Conservation (phyloP, 1,284 basidiomycete species). For the Malassezia globosa region DNA sequence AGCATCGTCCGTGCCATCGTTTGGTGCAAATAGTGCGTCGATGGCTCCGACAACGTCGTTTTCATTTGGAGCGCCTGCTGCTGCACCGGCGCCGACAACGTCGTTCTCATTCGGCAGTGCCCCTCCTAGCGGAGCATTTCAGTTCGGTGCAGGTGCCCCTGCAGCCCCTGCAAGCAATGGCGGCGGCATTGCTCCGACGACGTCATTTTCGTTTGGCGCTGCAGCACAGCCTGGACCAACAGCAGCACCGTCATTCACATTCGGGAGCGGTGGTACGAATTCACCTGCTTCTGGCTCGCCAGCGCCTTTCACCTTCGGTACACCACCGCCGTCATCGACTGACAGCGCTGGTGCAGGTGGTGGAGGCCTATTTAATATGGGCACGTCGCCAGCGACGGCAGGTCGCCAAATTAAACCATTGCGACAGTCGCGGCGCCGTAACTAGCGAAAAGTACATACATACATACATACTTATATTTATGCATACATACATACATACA, state of each 20-base stretch:
- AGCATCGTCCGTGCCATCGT: background rate
- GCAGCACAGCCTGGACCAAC: background rate
- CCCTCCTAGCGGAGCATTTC: background rate
- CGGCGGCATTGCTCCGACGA: slow-evolving; percentile 13
- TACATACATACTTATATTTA: background rate
- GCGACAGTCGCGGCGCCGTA: slow-evolving; percentile 17
- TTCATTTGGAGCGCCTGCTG: slow-evolving; percentile 17
- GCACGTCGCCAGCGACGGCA: slow-evolving; percentile 20
- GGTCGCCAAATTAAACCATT: slow-evolving; percentile 34
- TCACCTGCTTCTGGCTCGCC: slow-evolving; percentile 11
- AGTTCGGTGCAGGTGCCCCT: slow-evolving; percentile 1
- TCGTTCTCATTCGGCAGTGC: slow-evolving; percentile 15
- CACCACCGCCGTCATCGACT: slow-evolving; percentile 5
- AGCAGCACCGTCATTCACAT: slow-evolving; percentile 7
- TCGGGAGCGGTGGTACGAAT: background rate
- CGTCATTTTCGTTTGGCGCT: slow-evolving; percentile 19
- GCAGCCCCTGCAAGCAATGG: background rate
- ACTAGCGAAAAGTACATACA: too few relatives aligned
- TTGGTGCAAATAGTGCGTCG: background rate
- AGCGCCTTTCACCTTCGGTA: slow-evolving; percentile 14
- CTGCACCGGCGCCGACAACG: slow-evolving; percentile 8
- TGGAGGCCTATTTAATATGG: slow-evolving; percentile 28
- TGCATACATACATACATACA: background rate
- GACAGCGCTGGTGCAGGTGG: background rate
- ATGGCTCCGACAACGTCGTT: slow-evolving; percentile 7